Percentiles rank a stretch among this genome's conserved stretches.
Conservation (phyloP, 192 early-diverging fungal species). For the Podila verticillata region DNA sequence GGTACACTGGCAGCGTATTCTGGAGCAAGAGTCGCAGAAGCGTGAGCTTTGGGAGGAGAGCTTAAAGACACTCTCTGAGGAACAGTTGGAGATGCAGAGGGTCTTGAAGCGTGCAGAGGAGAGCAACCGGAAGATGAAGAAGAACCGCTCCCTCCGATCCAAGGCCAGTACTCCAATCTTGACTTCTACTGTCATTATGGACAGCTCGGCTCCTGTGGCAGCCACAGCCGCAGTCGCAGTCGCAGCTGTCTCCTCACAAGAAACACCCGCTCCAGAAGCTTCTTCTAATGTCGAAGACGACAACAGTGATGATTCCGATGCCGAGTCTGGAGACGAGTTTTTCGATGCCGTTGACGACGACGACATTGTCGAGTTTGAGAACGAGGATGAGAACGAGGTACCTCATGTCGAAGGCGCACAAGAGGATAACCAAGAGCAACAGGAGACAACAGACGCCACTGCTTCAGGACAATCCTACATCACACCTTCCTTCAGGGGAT, state of each 20-base stretch:
- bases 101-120: constrained; percentile 49
- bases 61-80: constrained; percentile 50
- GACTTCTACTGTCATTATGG: neutral
- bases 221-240: neutral
- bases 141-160: constrained; percentile 36
- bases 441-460: neutral
- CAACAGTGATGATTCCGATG: constrained; percentile 20
- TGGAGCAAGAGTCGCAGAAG: constrained; percentile 57
- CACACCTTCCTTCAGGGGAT: constrained; percentile 52
- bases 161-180: constrained; percentile 26
- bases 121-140: constrained; percentile 50
- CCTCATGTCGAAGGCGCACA: neutral
- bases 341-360: constrained; percentile 68
- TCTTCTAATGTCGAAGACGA: neutral
- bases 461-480: constrained; percentile 24
- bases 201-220: neutral
- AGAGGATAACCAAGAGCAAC: constrained; percentile 1
- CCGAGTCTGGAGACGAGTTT: constrained; percentile 69
- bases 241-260: neutral
- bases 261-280: neutral
- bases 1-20: constrained; percentile 53
- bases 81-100: constrained; percentile 58
- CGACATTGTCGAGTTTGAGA: constrained; percentile 46
- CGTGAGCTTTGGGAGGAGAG: constrained; percentile 59
- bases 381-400: constrained; percentile 11